Percentiles rank a stretch among this genome's conserved stretches.
These are phyloP conservation scores for Trichoderma sp. DNA, from an alignment of 2,329 filamentous ascomycete genomes.

Conservation along the genomic window DNA sequence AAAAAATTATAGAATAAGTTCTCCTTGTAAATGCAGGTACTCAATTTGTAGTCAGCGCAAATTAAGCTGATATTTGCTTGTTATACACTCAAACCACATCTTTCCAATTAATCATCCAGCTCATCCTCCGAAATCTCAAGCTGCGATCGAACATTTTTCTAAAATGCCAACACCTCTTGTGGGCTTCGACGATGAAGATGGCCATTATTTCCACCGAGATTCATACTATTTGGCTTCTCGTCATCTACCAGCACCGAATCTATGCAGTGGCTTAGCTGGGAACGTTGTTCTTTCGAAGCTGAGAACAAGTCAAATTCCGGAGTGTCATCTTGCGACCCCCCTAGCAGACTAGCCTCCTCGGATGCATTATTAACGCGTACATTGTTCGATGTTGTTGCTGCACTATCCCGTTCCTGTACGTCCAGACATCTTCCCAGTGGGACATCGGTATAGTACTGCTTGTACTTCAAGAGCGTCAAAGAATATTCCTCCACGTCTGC, in stretches of 20 bases:
- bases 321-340: not conserved
- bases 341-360: not conserved
- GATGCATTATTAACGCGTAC: not conserved
- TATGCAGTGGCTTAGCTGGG: not conserved
- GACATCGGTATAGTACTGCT: conserved; percentile 36
- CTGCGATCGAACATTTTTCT: conserved; percentile 35
- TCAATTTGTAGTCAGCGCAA: not conserved
- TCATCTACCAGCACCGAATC: not conserved
- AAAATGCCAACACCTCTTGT: conserved; percentile 37
- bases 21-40: not conserved
- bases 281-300: not conserved
- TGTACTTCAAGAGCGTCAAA: conserved; percentile 39
- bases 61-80: not conserved
- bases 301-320: not conserved
- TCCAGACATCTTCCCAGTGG: conserved; percentile 39
- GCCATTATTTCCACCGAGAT: not conserved
- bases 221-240: not conserved
- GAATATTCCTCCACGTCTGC: conserved; percentile 36
- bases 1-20: not conserved
- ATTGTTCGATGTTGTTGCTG: not conserved
- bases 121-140: conserved; percentile 39
- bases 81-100: not conserved
- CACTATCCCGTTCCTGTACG: not conserved
- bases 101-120: conserved; percentile 26
- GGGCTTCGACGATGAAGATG: conserved; percentile 26